Percentiles rank a stretch among this genome's conserved stretches.
Evolutionary conservation across 768 basidiomycete species (phyloP).

Genomic region (Chalciporus chontae): DNA sequence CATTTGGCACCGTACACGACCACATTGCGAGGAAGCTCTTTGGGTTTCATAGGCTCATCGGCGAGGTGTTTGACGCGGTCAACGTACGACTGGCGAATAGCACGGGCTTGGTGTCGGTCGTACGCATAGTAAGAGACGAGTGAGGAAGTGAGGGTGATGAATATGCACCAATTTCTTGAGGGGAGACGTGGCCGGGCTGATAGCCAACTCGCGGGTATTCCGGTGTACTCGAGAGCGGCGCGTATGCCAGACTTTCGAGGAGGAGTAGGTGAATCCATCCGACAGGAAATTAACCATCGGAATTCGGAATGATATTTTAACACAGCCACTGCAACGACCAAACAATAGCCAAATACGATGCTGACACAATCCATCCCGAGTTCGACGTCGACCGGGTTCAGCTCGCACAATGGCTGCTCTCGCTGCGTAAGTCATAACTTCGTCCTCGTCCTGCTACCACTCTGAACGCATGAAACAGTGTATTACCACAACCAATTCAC

Average conservation of each 20-base stretch:
- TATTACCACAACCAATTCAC: conserved; percentile 66
- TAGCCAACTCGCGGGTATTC: conserved; percentile 73
- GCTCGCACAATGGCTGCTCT: conserved; percentile 56
- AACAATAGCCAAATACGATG: conserved; percentile 21
- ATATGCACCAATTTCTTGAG: conserved; percentile 92
- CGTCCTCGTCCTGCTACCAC: background rate
- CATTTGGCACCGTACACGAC: conserved; percentile 87
- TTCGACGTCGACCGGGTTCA: conserved; percentile 12
- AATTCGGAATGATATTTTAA: conserved; percentile 17
- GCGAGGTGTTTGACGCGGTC: conserved; percentile 77
- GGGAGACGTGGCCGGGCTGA: conserved; percentile 83
- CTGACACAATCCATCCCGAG: conserved; percentile 18
- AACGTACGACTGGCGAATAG: conserved; percentile 73
- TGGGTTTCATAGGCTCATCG: conserved; percentile 58
- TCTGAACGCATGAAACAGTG: conserved; percentile 34
- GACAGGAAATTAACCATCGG: conserved; percentile 8
- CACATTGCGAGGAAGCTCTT: conserved; percentile 73
- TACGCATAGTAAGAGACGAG: conserved; percentile 74
- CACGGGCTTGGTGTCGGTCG: conserved; percentile 79
- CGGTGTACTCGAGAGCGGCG: conserved; percentile 63
- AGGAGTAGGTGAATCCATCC: conserved; percentile 1
- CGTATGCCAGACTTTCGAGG: conserved; percentile 50
- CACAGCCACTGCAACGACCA: conserved; percentile 21
- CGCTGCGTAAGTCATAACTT: conserved; percentile 57
- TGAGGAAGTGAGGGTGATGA: conserved; percentile 73